phyloP scores from a whole-genome alignment of 106 monocot genomes.

The Platanthera zijinensis region DNA sequence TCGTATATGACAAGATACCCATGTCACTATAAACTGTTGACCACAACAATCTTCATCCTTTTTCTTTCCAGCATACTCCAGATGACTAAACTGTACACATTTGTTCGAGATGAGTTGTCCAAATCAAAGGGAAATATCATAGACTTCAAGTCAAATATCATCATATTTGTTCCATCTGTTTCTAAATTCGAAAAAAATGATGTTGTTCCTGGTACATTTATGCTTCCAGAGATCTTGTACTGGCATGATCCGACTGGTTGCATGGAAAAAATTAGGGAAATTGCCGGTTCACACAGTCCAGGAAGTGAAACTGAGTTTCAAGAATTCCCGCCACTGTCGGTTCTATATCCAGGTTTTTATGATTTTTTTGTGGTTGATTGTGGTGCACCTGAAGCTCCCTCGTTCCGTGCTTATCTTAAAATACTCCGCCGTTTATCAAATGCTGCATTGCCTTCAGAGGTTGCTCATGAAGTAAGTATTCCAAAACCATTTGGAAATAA shows the following conservation, averaged over 20 bases:
- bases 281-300: not conserved
- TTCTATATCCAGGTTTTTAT: constrained; percentile 42
- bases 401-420: constrained; percentile 25
- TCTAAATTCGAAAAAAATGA: constrained; percentile 2
- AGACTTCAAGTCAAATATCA: constrained; percentile 15
- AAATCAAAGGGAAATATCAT: constrained; percentile 11
- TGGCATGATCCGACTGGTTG: constrained; percentile 67
- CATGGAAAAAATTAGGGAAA: constrained; percentile 21
- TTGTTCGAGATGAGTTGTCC: constrained; percentile 26
- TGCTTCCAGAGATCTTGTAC: constrained; percentile 33
- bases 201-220: constrained; percentile 30
- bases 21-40: too few relatives aligned
- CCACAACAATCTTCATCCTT: not conserved
- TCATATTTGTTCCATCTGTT: constrained; percentile 41
- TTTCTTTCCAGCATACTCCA: constrained; percentile 31
- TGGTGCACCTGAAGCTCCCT: constrained; percentile 29
- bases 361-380: constrained; percentile 49
- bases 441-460: constrained; percentile 31
- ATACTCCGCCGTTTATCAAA: constrained; percentile 34
- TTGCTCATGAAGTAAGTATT: constrained; percentile 31
- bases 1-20: too few relatives aligned
- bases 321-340: constrained; percentile 12
- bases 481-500: not conserved
- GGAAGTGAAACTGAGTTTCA: not conserved
- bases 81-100: constrained; percentile 45